These are phyloP conservation scores for Xylariaceae sp. DNA, from an alignment of 2,329 filamentous ascomycete genomes.

Conservation along the genomic window DNA sequence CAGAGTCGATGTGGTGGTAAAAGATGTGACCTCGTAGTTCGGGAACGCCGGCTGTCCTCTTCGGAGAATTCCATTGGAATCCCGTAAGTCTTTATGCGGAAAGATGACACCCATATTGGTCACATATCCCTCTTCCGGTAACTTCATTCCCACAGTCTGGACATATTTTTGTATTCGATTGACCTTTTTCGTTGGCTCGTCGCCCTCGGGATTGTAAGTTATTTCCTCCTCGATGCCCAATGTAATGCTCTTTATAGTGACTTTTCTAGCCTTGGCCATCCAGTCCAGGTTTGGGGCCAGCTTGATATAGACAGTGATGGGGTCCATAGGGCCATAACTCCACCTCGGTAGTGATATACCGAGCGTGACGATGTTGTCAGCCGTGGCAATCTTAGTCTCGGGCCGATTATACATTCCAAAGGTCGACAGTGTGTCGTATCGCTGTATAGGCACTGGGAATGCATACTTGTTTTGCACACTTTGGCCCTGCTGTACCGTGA, in stretches of 20 bases:
- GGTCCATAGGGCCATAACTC: constrained; percentile 94
- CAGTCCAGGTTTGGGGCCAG: constrained; percentile 87
- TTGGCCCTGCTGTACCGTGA: constrained; percentile 88
- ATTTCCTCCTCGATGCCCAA: constrained; percentile 95
- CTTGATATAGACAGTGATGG: constrained; percentile 93
- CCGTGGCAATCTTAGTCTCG: constrained; percentile 76
- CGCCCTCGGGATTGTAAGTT: constrained; percentile 96
- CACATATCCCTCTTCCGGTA: constrained; percentile 87
- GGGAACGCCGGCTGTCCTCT: constrained; percentile 83
- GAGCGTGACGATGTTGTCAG: constrained; percentile 85
- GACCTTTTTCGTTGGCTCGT: constrained; percentile 84
- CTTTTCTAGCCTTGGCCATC: constrained; percentile 82
- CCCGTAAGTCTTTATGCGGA: constrained; percentile 80
- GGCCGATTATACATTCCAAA: constrained; percentile 99
- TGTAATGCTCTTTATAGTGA: constrained; percentile 91
- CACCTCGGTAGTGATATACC: constrained; percentile 89
- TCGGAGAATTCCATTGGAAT: constrained; percentile 80
- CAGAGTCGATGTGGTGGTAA: constrained; percentile 86
- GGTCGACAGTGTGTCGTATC: constrained; percentile 94
- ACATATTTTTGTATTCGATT: constrained; percentile 82
- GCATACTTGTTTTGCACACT: constrained; percentile 82
- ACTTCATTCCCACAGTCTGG: constrained; percentile 71
- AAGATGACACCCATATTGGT: constrained; percentile 90
- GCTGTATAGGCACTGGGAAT: constrained; percentile 83
- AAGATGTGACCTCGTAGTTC: constrained; percentile 79